Evolutionary conservation across 139 green algal genomes (phyloP), one percentile per base, ranked within the genome.

Genomic region (Coelastrella sp.): DNA sequence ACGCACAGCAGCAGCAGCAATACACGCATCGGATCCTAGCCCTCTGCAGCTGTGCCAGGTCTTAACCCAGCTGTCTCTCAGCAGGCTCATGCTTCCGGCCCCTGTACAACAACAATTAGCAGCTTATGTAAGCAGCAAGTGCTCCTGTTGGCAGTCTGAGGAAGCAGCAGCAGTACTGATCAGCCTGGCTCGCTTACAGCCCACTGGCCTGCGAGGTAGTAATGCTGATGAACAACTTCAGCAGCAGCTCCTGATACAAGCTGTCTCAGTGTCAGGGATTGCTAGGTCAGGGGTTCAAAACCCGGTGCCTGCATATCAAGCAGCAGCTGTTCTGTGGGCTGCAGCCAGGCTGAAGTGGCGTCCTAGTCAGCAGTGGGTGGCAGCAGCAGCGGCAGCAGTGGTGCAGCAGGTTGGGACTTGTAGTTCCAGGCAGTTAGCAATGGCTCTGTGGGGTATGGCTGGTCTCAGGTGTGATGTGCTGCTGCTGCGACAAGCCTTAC

Each of bases 371-470:
- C 75, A 82, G 51, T 71, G 53, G 53, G 5, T 82, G 21, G 40
- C 34, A 32, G 43, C 37, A 53, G 75, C 75, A 59, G 75, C 35
- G 17, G 51, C 23, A 34, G 32, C 27, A 19, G 35, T 82, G 5
- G 25, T 82, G 53, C 51, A 71, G 34, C 75, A 82, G 4, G 9
- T 71, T 5, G 21, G 13, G 3, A 9, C 4, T n/a, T 82, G 75
- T 35, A 71, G 7, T 35, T 34, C 53, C 1, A 51, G 15, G 50
- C 23, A 82, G 34, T 35, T 82, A 32, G 51, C 75, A 13, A 71
- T 69, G 75, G 51, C 75, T 3, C 35, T 82, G 23, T 69, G 34
- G 40, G 48, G 75, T 35, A 38, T 82, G 21, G 75, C 35, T 3
- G 19, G 25, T 9, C 53, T 71, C 2, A 32, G 30, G 2, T 71